Conservation (phyloP, 306 rosid species). For the Vachellia pachyceras region DNA sequence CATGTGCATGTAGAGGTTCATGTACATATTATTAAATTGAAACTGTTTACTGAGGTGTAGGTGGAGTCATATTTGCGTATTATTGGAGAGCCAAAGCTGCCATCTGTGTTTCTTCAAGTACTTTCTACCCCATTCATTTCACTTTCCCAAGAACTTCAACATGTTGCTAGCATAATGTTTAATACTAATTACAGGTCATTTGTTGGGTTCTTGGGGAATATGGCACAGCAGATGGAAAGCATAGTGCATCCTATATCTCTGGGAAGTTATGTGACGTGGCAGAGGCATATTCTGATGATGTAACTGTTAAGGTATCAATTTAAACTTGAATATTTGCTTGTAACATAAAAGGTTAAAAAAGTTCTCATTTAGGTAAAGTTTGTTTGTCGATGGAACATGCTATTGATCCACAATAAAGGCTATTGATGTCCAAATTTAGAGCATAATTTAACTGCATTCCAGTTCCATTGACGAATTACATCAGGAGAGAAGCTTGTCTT, state of each 20-base stretch:
- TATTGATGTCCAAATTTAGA: slow-evolving; percentile 23
- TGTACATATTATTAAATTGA: slow-evolving; percentile 18
- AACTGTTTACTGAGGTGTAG: slow-evolving; percentile 52
- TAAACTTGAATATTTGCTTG: slow-evolving; percentile 7
- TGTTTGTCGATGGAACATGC: slow-evolving; percentile 21
- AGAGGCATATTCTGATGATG: slow-evolving; percentile 93
- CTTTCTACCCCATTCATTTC: slow-evolving; percentile 22
- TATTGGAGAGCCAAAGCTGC: slow-evolving; percentile 91
- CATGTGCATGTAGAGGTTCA: slow-evolving; percentile 31
- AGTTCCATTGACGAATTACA: slow-evolving; percentile 9
- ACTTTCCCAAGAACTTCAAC: slow-evolving; percentile 26
- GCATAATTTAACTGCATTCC: slow-evolving; percentile 8
- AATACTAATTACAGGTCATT: slow-evolving; percentile 77
- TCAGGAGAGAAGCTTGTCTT: neutral
- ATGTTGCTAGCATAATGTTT: slow-evolving; percentile 37
- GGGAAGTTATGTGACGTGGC: slow-evolving; percentile 95
- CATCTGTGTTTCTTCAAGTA: slow-evolving; percentile 93
- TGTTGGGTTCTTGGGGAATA: slow-evolving; percentile 99
- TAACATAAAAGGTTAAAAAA: neutral
- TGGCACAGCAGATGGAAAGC: slow-evolving; percentile 90
- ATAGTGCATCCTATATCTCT: slow-evolving; percentile 74
- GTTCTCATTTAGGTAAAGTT: slow-evolving; percentile 13
- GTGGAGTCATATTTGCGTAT: slow-evolving; percentile 87
- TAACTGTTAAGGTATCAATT: slow-evolving; percentile 79
- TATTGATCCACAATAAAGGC: slow-evolving; percentile 26